phyloP scores from a whole-genome alignment of 805 yeast species.

The Wickerhamiella nectarea region DNA sequence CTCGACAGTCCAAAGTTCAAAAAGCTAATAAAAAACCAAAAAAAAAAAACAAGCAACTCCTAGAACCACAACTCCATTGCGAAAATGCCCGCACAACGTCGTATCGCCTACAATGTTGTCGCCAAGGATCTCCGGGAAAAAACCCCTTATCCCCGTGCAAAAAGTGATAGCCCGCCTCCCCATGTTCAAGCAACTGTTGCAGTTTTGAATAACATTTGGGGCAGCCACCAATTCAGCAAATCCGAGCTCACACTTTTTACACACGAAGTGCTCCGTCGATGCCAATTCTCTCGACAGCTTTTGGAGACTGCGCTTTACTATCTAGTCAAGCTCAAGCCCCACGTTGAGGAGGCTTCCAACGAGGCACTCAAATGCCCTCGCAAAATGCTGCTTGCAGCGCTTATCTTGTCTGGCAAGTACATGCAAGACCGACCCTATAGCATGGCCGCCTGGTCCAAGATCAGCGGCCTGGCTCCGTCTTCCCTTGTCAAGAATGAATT shows the following conservation, averaged over 20 bases:
- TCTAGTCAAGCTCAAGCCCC: conserved; percentile 34
- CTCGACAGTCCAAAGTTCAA: not conserved
- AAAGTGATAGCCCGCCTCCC: conserved; percentile 6
- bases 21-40: not conserved
- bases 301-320: conserved; percentile 58
- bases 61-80: not conserved
- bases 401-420: conserved; percentile 62
- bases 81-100: not conserved
- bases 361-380: conserved; percentile 38
- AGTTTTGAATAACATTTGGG: conserved; percentile 24
- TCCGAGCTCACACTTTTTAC: conserved; percentile 24
- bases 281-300: conserved; percentile 46
- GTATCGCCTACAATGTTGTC: not conserved
- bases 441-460: conserved; percentile 57
- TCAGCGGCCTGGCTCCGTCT: conserved; percentile 45
- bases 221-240: conserved; percentile 20
- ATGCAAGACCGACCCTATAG: conserved; percentile 60
- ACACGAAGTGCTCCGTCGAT: conserved; percentile 31
- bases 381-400: conserved; percentile 49
- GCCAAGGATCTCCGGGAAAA: not conserved
- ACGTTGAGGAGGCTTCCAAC: conserved; percentile 9
- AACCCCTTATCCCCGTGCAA: not conserved
- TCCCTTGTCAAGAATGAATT: conserved; percentile 44
- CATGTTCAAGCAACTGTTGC: conserved; percentile 22
- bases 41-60: not conserved